Evolutionary conservation across 805 yeast genomes (phyloP), one percentile per base, ranked within the genome.

Genomic region (Lipomyces sp.): DNA sequence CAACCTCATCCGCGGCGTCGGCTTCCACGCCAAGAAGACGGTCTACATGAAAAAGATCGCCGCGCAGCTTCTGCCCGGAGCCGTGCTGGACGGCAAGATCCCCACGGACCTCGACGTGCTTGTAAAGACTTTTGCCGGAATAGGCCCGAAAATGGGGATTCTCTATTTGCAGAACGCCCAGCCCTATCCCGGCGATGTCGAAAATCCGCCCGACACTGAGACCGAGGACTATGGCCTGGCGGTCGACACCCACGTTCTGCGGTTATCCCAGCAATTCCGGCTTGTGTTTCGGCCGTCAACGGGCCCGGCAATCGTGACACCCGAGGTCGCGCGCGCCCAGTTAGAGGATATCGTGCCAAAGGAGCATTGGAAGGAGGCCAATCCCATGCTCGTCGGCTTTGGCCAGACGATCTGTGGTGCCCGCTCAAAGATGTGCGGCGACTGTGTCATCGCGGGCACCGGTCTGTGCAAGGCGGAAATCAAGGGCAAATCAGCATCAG

Each of bases 141-240:
- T 90, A 2, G 98, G 98, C 0, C 96, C 96, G 7, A 90, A 90
- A 65, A 90, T 90, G 98, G 95, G 95, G 0, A 84, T 78, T 64
- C 68, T 90, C 35, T 74, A 90, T 1, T 70, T 88, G 51, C 95
- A 88, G 61, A 77, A 80, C 36, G 95, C 93, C 13, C 38, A 46
- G 29, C 52, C 51, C 21, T 55, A 55, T 18, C 51, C 51, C 6
- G 40, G 34, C 8, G 37, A 16, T 13, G 10, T 11, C 19, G 24
- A 11, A 19, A n/a, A 13, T 5, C 19, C 1, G 2, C 3, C 32
- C 26, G 33, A 38, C 24, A 18, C 22, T 11, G 23, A 4, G n/a
- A 39, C 36, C 13, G 39, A 42, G 3, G 56, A 51, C 18, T 43
- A 73, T 13, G 97, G 97, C 0, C 86, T 90, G n/a, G 96, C 97